Conservation (phyloP, 768 basidiomycete genomes). For the Trametes sanguinea region DNA sequence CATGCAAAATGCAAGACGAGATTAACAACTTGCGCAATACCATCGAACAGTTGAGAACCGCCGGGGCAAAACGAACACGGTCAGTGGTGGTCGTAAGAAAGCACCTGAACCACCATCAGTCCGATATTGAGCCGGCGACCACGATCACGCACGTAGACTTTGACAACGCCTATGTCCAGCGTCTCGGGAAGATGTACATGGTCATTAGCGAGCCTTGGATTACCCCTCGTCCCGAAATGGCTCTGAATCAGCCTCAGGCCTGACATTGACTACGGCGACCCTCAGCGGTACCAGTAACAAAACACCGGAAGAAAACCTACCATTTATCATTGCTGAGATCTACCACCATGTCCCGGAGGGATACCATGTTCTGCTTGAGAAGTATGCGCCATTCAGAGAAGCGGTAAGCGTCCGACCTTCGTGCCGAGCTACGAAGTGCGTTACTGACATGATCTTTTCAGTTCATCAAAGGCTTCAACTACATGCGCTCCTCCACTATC, state of each 20-base stretch:
- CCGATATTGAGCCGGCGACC: too few relatives aligned
- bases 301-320: not conserved
- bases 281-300: not conserved
- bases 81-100: not conserved
- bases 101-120: not conserved
- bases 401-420: not conserved
- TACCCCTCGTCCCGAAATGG: not conserved
- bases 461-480: not conserved
- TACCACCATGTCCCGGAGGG: not conserved
- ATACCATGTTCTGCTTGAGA: not conserved
- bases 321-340: not conserved
- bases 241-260: not conserved
- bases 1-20: not conserved
- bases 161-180: not conserved
- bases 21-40: not conserved
- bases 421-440: not conserved
- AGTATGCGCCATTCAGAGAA: not conserved
- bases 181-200: not conserved
- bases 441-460: not conserved
- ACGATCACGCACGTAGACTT: too few relatives aligned
- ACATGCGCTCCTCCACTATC: not conserved
- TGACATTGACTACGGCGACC: not conserved
- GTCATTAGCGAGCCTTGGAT: not conserved
- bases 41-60: not conserved
- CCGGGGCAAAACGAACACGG: too few relatives aligned